Conservation (phyloP, 768 basidiomycete genomes). For the Rhizopogon rudus region DNA sequence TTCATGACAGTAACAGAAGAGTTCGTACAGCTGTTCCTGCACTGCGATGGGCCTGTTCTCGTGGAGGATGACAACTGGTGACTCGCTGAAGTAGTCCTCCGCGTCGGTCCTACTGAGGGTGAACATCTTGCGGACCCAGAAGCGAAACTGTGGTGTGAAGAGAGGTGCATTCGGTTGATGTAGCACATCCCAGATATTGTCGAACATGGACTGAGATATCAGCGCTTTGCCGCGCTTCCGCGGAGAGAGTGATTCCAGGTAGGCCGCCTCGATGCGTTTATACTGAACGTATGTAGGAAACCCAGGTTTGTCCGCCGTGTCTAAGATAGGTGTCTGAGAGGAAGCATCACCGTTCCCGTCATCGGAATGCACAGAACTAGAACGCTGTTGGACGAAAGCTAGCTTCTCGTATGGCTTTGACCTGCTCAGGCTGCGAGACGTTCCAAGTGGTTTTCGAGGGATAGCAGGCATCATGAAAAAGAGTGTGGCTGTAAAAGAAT, state of each 20-base stretch:
- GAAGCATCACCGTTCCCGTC: neutral
- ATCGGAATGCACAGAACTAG: conserved; percentile 6
- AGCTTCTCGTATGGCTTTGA: conserved; percentile 19
- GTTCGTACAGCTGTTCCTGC: conserved; percentile 72
- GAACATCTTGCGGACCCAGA: conserved; percentile 86
- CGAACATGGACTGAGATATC: conserved; percentile 66
- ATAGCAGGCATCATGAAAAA: neutral
- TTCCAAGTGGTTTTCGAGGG: neutral
- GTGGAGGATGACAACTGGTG: conserved; percentile 53
- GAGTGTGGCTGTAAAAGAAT: neutral
- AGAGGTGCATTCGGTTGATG: conserved; percentile 43
- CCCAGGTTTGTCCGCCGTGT: conserved; percentile 31
- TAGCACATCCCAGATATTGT: conserved; percentile 67
- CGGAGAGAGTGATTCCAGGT: conserved; percentile 53
- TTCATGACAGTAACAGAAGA: conserved; percentile 70
- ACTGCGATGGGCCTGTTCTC: conserved; percentile 72
- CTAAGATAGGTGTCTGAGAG: conserved; percentile 1
- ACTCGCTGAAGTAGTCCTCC: conserved; percentile 12
- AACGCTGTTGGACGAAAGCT: conserved; percentile 1
- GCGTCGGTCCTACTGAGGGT: conserved; percentile 32
- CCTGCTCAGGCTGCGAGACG: neutral
- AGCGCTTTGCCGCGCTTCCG: conserved; percentile 65
- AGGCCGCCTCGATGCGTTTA: conserved; percentile 50
- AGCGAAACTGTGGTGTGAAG: conserved; percentile 66
- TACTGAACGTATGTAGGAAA: conserved; percentile 63